Evolutionary conservation across 2,329 filamentous ascomycete genomes (phyloP), one percentile per base, ranked within the genome.

Genomic region (Ophiostoma ulmi): DNA sequence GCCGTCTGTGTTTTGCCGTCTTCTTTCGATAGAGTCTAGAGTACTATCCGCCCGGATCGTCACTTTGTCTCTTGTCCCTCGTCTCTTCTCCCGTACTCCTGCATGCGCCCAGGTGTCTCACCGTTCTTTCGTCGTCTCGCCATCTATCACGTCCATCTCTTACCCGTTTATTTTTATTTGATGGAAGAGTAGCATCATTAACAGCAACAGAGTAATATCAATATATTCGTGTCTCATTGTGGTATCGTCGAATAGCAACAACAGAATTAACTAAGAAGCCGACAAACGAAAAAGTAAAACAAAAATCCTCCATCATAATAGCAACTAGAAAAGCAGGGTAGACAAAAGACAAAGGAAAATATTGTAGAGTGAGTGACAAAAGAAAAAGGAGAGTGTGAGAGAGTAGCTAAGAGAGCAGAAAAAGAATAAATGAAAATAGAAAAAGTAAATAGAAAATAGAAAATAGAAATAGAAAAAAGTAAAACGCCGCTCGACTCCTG

Each of bases 241-340:
- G 52, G 52, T 58, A 58, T 58, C 52, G 52, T 58, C 52, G 11
- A 58, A 58, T 58, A 38, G 68, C 65, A 71, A 67, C 61, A 39
- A 31, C 13, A 38, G 26, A 55, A 58, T 61, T 26, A 26, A 26
- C n/a, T 26, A 58, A 17, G n/a, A 26, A 26, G n/a, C 44, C 44
- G 44, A 58, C n/a, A 58, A 26, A 48, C 17, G 44, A n/a, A 48
- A 48, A 39, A 3, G 38, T 10, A 48, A 58, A 58, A 26, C 52
- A 58, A 26, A 26, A 58, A 13, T 58, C 52, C 52, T 31, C 52
- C n/a, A 26, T 5, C 3, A 48, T 44, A 26, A 26, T 44, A 17
- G 11, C 10, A 44, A 44, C 11, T 44, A 13, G 39, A 44, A 17
- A 44, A 44, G 11, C 10, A 44, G 39, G 39, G 39, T 44, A 22